These are phyloP conservation scores for Pythium myriotylum DNA, from an alignment of 352 stramenopile species.

Conservation along the genomic window DNA sequence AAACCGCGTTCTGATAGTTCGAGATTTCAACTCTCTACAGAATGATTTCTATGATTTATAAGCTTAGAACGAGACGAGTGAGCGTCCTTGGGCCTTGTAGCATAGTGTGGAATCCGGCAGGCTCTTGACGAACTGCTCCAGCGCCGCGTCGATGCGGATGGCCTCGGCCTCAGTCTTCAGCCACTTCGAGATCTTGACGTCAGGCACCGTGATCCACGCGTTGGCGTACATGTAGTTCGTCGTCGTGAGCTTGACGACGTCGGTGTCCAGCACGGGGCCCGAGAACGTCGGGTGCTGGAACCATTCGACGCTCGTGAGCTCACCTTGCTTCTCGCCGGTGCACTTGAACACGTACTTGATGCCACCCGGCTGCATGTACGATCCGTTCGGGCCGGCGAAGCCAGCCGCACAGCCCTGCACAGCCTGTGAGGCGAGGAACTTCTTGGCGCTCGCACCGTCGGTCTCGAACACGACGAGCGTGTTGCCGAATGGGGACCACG, in stretches of 20 bases:
- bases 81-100: constrained; percentile 24
- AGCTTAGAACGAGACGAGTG: constrained; percentile 12
- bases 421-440: constrained; percentile 25
- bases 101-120: constrained; percentile 24
- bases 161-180: constrained; percentile 20
- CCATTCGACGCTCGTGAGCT: constrained; percentile 25
- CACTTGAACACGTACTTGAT: constrained; percentile 39
- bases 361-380: constrained; percentile 30
- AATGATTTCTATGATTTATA: too few relatives aligned
- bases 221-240: constrained; percentile 30
- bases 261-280: constrained; percentile 24
- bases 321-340: constrained; percentile 17
- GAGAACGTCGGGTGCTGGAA: constrained; percentile 26
- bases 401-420: constrained; percentile 16
- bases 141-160: constrained; percentile 18
- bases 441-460: constrained; percentile 33
- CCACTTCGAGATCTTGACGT: constrained; percentile 7
- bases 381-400: constrained; percentile 17
- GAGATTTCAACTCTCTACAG: too few relatives aligned
- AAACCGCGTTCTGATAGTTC: too few relatives aligned
- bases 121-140: constrained; percentile 24
- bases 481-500: constrained; percentile 39
- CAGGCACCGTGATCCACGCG: constrained; percentile 7
- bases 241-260: constrained; percentile 27
- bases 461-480: constrained; percentile 25